Conservation (phyloP, 495 filamentous ascomycete species). For the Ramalina intermedia region DNA sequence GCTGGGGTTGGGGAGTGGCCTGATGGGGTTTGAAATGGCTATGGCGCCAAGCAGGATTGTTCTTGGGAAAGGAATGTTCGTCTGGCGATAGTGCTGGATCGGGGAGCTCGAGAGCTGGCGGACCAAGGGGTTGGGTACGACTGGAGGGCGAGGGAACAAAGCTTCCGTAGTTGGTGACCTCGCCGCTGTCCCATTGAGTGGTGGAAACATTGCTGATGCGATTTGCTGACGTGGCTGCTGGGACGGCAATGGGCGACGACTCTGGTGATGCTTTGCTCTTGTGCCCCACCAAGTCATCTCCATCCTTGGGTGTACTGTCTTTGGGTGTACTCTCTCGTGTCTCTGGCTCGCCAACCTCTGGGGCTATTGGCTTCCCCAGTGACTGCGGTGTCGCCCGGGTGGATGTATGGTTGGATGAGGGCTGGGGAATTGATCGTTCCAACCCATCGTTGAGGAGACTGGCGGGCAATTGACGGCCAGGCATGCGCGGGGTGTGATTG, state of each 20-base stretch:
- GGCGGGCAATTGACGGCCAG: slow-evolving; percentile 17
- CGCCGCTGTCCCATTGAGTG: slow-evolving; percentile 14
- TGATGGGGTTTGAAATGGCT: slow-evolving; percentile 13
- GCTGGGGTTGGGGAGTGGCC: slow-evolving; percentile 8
- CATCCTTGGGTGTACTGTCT: slow-evolving; percentile 1
- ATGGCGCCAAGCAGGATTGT: slow-evolving; percentile 18
- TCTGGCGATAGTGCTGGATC: slow-evolving; percentile 47
- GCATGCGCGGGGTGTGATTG: slow-evolving; percentile 43
- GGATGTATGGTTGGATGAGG: not conserved
- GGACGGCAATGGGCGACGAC: slow-evolving; percentile 18
- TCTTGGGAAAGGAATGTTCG: slow-evolving; percentile 13
- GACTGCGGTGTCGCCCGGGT: slow-evolving; percentile 3
- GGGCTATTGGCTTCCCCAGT: not conserved
- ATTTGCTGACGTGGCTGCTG: slow-evolving; percentile 20
- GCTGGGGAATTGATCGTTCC: slow-evolving; percentile 11
- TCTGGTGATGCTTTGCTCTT: slow-evolving; percentile 20
- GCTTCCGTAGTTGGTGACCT: slow-evolving; percentile 52
- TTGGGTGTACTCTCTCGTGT: not conserved
- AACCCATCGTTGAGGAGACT: slow-evolving; percentile 13
- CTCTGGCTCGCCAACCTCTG: not conserved
- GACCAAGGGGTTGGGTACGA: slow-evolving; percentile 20
- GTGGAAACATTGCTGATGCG: slow-evolving; percentile 9
- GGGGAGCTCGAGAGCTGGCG: slow-evolving; percentile 51
- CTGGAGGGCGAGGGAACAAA: slow-evolving; percentile 52
- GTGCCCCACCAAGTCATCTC: slow-evolving; percentile 9